These are phyloP conservation scores for Xerocomellus intermedius DNA, from an alignment of 768 basidiomycete genomes.

Conservation along the genomic window DNA sequence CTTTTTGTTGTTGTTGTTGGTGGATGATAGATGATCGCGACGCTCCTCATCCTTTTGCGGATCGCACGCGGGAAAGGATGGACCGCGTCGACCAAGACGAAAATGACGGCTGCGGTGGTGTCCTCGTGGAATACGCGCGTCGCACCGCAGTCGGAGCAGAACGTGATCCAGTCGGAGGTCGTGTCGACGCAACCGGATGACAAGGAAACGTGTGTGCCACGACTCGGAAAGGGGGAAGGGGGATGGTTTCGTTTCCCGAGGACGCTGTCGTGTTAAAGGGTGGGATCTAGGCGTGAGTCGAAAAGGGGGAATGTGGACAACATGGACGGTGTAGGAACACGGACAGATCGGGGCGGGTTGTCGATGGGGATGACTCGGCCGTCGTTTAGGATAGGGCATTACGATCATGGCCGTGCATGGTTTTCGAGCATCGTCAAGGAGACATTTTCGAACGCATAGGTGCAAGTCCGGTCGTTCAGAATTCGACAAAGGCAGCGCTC, in stretches of 20 bases:
- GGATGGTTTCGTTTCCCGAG: background rate
- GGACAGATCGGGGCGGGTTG: too few species aligned
- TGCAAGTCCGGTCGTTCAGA: too few species aligned
- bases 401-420: too few species aligned
- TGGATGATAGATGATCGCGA: slow-evolving; percentile 35
- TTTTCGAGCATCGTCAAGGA: too few species aligned
- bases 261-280: background rate
- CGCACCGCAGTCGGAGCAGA: background rate
- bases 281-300: too few species aligned
- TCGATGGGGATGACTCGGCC: too few species aligned
- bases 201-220: background rate
- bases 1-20: too few species aligned
- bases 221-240: background rate
- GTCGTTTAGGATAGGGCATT: too few species aligned
- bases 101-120: background rate
- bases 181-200: background rate
- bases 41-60: slow-evolving; percentile 39
- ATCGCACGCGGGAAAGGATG: slow-evolving; percentile 39
- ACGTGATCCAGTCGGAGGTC: background rate
- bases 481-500: too few species aligned
- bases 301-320: too few species aligned
- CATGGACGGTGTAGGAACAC: too few species aligned
- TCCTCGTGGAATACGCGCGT: background rate
- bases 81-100: slow-evolving; percentile 1
- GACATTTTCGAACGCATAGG: too few species aligned